Base-by-base conservation (phyloP, 352 stramenopile genomes). In the Globisporangium mamillatum region DNA sequence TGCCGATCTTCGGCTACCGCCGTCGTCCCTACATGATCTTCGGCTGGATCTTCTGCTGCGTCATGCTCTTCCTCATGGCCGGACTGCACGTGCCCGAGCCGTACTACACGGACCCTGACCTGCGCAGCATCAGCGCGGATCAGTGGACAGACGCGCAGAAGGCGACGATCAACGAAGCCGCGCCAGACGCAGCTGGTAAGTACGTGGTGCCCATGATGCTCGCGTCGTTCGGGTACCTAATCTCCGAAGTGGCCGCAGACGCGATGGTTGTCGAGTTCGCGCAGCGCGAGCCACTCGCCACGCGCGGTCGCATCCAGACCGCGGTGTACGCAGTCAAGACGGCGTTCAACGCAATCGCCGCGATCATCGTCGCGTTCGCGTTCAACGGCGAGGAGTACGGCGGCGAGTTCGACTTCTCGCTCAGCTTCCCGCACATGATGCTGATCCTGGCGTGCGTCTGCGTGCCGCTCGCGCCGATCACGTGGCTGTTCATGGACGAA, bases 131-230 rank as follows among this genome's bases (percentile, higher is more conserved):
- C 16, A 78, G 55, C 56, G 69, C 69, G 20, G 69, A 75, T 20
- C 41, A 80, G 25, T 82, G 74, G 71, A 82, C 78, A 0, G 54
- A 73, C 4, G 66, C 63, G 0, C 67, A 82, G 36, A 65, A 56
- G n/a, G 66, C 73, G 18, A 84, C 60, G 29, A 80, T 89, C 65
- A 89, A 90, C 66, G 14, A 48, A 0, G 41, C 68, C 4, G 77
- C 80, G 6, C 70, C 78, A 14, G 68, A 82, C 56, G 68, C 73
- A 1, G 82, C 78, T 3, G 73, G 70, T 29, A 76, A 74, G 41
- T 90, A 88, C 54, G 76, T 93, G 25, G 73, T 91, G 48, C 79
- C 76, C 18, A 90, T 92, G 82, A 91, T 90, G 83, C 69, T 91
- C 29, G 77, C 81, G n/a, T 70, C 81, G 0, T 86, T 91, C 57